Base-by-base conservation (phyloP, 2,329 filamentous ascomycete genomes). In the Exserohilum turcica region DNA sequence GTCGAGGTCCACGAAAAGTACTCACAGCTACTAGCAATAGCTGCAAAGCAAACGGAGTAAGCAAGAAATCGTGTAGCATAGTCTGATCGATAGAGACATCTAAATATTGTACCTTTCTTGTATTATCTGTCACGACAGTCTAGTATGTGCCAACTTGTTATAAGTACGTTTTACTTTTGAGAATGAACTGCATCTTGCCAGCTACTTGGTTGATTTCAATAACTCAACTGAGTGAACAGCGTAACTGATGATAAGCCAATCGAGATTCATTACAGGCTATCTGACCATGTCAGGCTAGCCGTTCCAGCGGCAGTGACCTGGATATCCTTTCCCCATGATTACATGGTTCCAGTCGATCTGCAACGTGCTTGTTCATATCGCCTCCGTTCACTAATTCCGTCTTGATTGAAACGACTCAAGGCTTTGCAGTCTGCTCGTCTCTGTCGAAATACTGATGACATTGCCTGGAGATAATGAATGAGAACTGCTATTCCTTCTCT, bases 1-100 rank as follows among this genome's bases (percentile, higher is more conserved):
- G 44, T 59, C 8, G 52, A 58, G 35, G 58, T 61, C 21, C 28
- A 61, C 28, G 27, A 61, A 5, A 61, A 54, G 31, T 61, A 54
- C 35, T 53, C 32, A 28, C 50, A 48, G 46, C 19, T 61, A 48
- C 19, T 56, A 39, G 40, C 49, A 1, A 32, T 56, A 5, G 43
- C 32, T n/a, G 6, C 46, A 13, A 43, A 43, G 43, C 24, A 52
- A 35, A 15, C 43, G 19, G 29, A n/a, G 10, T 33, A 5, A 50
- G 40, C 15, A 1, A 4, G 5, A 6, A 18, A 50, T 3, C 33
- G 40, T 12, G 29, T 13, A 2, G 3, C 27, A 15, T 44, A 6
- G 38, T 33, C 8, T 33, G 40, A n/a, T 48, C 5, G 32, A 8
- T 15, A 50, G 39, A 39, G n/a, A 3, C 3, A 35, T 35, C 13